A percentile compares a stretch with the other conserved stretches of the same genome.
Evolutionary conservation across 2,329 filamentous ascomycete genomes (phyloP).

Genomic region (Nemania sp.): DNA sequence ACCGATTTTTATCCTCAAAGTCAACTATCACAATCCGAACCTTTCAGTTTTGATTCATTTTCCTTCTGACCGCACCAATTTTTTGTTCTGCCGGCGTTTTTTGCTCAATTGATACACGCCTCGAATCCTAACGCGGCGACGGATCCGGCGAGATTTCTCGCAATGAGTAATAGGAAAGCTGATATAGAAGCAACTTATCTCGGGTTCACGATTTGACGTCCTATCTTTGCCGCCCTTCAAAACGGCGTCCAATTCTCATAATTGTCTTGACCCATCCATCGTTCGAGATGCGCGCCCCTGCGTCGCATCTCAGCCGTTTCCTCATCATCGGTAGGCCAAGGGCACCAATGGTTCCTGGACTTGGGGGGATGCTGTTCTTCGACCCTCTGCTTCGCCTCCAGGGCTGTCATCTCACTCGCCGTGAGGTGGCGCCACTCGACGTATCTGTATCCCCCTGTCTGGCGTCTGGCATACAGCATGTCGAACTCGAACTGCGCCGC

Average conservation of each 20-base stretch:
- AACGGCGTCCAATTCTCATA: conserved; percentile 13
- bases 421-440: conserved; percentile 9
- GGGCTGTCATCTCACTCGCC: background rate
- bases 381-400: background rate
- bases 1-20: too few relatives aligned
- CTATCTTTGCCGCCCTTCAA: background rate
- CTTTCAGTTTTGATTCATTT: too few relatives aligned
- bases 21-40: too few relatives aligned
- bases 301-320: background rate
- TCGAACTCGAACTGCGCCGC: conserved; percentile 2
- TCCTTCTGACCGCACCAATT: too few relatives aligned
- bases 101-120: too few relatives aligned
- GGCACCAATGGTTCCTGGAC: background rate
- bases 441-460: conserved; percentile 1
- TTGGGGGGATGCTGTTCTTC: background rate
- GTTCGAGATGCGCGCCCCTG: conserved; percentile 14
- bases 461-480: background rate
- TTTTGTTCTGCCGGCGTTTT: too few relatives aligned
- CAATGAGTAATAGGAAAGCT: too few relatives aligned
- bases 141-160: too few relatives aligned
- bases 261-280: conserved; percentile 7
- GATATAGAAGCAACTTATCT: too few relatives aligned
- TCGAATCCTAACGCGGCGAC: too few relatives aligned
- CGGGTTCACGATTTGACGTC: too few relatives aligned
- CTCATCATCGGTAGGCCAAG: background rate